Evolutionary conservation across 345 rosid genomes (phyloP).

Genomic region (Rhizophora apiculata): DNA sequence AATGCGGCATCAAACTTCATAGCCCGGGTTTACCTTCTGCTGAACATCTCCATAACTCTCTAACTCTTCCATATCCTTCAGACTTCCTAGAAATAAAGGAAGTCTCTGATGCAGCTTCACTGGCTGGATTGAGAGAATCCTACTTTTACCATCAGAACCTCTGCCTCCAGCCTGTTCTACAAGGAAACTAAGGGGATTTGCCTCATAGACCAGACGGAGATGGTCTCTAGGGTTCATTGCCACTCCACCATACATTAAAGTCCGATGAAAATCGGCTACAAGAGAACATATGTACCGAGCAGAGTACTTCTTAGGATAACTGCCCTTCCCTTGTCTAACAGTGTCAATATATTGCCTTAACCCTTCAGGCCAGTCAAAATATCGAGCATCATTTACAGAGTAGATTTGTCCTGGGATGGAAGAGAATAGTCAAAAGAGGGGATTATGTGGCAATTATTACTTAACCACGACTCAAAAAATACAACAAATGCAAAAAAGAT

Average conservation of each 20-base stretch:
- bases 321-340: slow-evolving; percentile 84
- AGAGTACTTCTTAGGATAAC: slow-evolving; percentile 82
- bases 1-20: slow-evolving; percentile 61
- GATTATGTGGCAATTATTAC: background rate
- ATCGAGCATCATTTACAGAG: slow-evolving; percentile 89
- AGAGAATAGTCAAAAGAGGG: slow-evolving; percentile 7
- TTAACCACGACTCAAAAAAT: background rate
- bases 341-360: slow-evolving; percentile 75
- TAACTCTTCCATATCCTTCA: slow-evolving; percentile 72
- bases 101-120: slow-evolving; percentile 84
- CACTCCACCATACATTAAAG: slow-evolving; percentile 79
- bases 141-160: slow-evolving; percentile 73
- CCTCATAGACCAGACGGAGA: slow-evolving; percentile 86
- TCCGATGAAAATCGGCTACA: slow-evolving; percentile 91
- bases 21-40: slow-evolving; percentile 90
- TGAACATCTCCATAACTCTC: slow-evolving; percentile 83
- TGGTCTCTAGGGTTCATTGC: slow-evolving; percentile 97
- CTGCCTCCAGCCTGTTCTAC: slow-evolving; percentile 87
- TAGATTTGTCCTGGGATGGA: slow-evolving; percentile 72
- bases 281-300: slow-evolving; percentile 91
- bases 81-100: slow-evolving; percentile 81
- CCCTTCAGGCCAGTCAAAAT: slow-evolving; percentile 95
- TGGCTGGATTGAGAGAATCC: slow-evolving; percentile 80
- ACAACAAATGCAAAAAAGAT: background rate
- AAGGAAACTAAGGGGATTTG: slow-evolving; percentile 85